Conservation (phyloP, 805 yeast genomes). For the Saccharomyces kudriavzevii region DNA sequence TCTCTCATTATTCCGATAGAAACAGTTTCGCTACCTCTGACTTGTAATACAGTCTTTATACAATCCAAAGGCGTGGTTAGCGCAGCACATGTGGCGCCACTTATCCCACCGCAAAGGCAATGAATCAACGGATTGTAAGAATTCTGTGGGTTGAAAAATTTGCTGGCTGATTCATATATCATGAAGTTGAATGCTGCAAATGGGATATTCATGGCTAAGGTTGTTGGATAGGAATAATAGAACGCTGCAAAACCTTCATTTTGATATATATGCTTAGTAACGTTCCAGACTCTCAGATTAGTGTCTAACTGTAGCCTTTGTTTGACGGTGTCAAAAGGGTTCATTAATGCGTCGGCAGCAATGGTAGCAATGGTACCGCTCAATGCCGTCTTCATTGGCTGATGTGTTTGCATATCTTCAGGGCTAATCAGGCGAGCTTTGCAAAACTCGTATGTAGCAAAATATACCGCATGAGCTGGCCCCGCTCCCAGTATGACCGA, state of each 20-base stretch:
- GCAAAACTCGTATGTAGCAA: slow-evolving; percentile 83
- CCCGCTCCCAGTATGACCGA: slow-evolving; percentile 96
- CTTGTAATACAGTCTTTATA: slow-evolving; percentile 83
- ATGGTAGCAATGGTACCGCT: slow-evolving; percentile 90
- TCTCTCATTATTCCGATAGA: slow-evolving; percentile 35
- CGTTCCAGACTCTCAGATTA: slow-evolving; percentile 18
- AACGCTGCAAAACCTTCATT: slow-evolving; percentile 73
- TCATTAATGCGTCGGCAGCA: slow-evolving; percentile 94
- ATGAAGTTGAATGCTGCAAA: slow-evolving; percentile 93
- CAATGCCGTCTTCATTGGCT: slow-evolving; percentile 72
- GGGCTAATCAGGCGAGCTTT: slow-evolving; percentile 32
- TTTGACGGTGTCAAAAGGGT: slow-evolving; percentile 91
- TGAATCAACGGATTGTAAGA: slow-evolving; percentile 82
- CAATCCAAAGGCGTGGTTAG: slow-evolving; percentile 91
- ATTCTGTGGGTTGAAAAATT: slow-evolving; percentile 67
- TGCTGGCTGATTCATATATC: slow-evolving; percentile 78
- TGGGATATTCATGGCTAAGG: slow-evolving; percentile 84
- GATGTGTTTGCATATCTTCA: slow-evolving; percentile 36
- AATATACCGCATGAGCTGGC: slow-evolving; percentile 96
- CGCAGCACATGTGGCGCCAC: slow-evolving; percentile 95
- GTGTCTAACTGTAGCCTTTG: slow-evolving; percentile 78
- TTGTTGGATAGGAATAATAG: slow-evolving; percentile 89
- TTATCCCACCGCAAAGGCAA: slow-evolving; percentile 85
- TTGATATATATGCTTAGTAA: slow-evolving; percentile 39
- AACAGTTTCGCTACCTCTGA: slow-evolving; percentile 47